Percentiles rank a stretch among this genome's conserved stretches.
These are phyloP conservation scores for Coemansia sp. DNA, from an alignment of 192 early-diverging fungal species.

Conservation along the genomic window DNA sequence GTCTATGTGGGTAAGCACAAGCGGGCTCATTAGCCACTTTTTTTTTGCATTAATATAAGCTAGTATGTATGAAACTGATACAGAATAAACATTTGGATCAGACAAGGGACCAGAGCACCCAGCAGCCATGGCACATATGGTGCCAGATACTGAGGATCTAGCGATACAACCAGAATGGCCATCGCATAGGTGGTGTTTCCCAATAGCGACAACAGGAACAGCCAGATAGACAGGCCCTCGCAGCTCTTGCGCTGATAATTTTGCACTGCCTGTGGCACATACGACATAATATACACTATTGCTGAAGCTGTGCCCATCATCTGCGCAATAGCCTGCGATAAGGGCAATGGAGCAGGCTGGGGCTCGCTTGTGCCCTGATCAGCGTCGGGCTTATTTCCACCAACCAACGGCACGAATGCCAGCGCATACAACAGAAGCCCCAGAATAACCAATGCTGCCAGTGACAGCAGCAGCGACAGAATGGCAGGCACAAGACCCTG, in stretches of 20 bases:
- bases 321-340: slow-evolving; percentile 38
- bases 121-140: slow-evolving; percentile 74
- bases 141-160: slow-evolving; percentile 62
- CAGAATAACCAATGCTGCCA: slow-evolving; percentile 29
- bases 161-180: slow-evolving; percentile 76
- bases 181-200: slow-evolving; percentile 66
- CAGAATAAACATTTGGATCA: slow-evolving; percentile 75
- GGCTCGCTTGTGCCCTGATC: slow-evolving; percentile 3
- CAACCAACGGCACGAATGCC: background rate
- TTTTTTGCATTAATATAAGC: slow-evolving; percentile 8
- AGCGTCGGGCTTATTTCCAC: background rate
- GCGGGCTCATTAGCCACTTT: slow-evolving; percentile 6
- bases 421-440: slow-evolving; percentile 28
- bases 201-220: slow-evolving; percentile 76
- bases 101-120: slow-evolving; percentile 68
- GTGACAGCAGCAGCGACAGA: slow-evolving; percentile 25
- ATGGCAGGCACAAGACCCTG: slow-evolving; percentile 6
- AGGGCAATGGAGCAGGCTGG: slow-evolving; percentile 6
- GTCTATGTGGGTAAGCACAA: slow-evolving; percentile 51
- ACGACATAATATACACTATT: slow-evolving; percentile 54
- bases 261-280: slow-evolving; percentile 79
- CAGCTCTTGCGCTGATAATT: slow-evolving; percentile 70
- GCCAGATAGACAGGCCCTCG: slow-evolving; percentile 76
- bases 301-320: slow-evolving; percentile 44
- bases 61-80: slow-evolving; percentile 65